phyloP scores from a whole-genome alignment of 495 filamentous ascomycete genomes.

The Aspergillus indologenus region DNA sequence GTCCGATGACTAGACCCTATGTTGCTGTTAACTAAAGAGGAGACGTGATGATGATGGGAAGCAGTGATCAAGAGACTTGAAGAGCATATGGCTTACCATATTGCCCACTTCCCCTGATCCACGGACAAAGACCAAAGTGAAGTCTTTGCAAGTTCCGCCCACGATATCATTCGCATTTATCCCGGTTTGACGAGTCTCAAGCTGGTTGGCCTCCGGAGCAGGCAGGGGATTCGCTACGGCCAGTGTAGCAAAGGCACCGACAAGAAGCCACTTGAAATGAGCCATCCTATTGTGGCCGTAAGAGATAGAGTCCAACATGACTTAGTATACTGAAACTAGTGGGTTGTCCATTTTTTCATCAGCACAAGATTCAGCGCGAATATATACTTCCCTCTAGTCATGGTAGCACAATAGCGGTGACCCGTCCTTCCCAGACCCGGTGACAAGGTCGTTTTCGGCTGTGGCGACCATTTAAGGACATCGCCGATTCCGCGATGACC shows the following conservation, averaged over 20 bases:
- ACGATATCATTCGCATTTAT: constrained; percentile 39
- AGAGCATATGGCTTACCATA: constrained; percentile 33
- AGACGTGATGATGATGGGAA: neutral
- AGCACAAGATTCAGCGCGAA: too few relatives aligned
- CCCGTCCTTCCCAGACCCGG: too few relatives aligned
- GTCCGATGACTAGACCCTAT: constrained; percentile 42
- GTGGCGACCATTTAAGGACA: neutral
- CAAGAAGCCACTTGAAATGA: constrained; percentile 12
- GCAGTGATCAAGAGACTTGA: too few relatives aligned
- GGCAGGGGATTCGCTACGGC: constrained; percentile 18
- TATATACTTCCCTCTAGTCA: too few relatives aligned
- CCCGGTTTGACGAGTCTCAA: constrained; percentile 13
- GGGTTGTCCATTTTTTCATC: too few relatives aligned
- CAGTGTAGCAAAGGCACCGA: constrained; percentile 17
- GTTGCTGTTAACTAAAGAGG: neutral
- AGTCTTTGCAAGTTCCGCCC: constrained; percentile 39
- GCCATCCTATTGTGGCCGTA: constrained; percentile 7
- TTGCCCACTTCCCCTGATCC: constrained; percentile 51
- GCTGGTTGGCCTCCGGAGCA: neutral
- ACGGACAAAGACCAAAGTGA: constrained; percentile 53
- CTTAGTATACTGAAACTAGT: too few relatives aligned
- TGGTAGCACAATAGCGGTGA: too few relatives aligned
- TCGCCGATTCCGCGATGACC: neutral
- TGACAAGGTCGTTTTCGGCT: too few relatives aligned
- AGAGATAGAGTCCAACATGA: too few relatives aligned